phyloP scores from a whole-genome alignment of 495 filamentous ascomycete genomes.

The Hypoxylon cercidicola region DNA sequence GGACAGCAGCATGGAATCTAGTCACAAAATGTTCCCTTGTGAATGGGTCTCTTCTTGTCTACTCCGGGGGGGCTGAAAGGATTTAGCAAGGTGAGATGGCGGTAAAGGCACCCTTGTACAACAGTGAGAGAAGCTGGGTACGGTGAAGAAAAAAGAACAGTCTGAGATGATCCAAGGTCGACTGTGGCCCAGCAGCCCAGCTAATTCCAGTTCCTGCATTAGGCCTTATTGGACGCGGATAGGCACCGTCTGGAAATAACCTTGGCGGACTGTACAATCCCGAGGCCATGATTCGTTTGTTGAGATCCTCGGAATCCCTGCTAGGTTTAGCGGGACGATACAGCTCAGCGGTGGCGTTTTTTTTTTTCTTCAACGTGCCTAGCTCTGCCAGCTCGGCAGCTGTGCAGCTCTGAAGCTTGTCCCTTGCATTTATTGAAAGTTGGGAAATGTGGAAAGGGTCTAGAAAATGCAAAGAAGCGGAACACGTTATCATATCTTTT shows the following conservation, averaged over 20 bases:
- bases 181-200: constrained; percentile 11
- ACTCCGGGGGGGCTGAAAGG: constrained; percentile 40
- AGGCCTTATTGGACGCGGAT: constrained; percentile 27
- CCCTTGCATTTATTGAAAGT: constrained; percentile 24
- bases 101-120: constrained; percentile 38
- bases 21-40: constrained; percentile 35
- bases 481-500: too few species aligned
- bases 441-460: constrained; percentile 2
- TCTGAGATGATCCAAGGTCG: constrained; percentile 6
- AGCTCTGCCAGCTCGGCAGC: too few species aligned
- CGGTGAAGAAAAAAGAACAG: constrained; percentile 34
- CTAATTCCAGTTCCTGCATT: constrained; percentile 43
- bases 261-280: constrained; percentile 35
- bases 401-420: background rate
- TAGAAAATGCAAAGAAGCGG: constrained; percentile 10
- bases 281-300: constrained; percentile 33
- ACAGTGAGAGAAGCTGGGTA: constrained; percentile 35
- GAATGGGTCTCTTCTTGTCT: constrained; percentile 27
- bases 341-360: constrained; percentile 43
- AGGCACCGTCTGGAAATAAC: constrained; percentile 20
- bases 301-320: constrained; percentile 15
- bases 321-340: constrained; percentile 27
- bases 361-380: constrained; percentile 33
- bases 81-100: constrained; percentile 45
- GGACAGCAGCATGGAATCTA: constrained; percentile 41